phyloP scores from a whole-genome alignment of 805 yeast species.

The Ogataea minuta region DNA sequence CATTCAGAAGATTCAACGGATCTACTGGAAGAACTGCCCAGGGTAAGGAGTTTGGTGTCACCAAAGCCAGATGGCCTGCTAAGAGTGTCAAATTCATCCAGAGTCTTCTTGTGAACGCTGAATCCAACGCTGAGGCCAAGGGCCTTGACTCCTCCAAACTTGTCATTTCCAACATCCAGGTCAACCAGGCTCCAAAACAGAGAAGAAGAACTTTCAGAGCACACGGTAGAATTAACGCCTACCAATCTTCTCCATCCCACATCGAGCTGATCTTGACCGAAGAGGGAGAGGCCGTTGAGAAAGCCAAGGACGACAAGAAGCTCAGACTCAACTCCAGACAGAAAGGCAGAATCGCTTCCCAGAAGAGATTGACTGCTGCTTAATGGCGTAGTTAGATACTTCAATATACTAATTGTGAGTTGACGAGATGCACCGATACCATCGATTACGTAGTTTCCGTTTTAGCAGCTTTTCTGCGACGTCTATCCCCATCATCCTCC shows the following conservation, averaged over 20 bases:
- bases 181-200: slow-evolving; percentile 99
- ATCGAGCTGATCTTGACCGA: slow-evolving; percentile 96
- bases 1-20: slow-evolving; percentile 96
- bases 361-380: slow-evolving; percentile 79
- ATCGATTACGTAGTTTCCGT: slow-evolving; percentile 3
- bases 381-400: slow-evolving; percentile 22
- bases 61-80: slow-evolving; percentile 99
- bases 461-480: slow-evolving; percentile 6
- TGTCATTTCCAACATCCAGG: slow-evolving; percentile 97
- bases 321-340: slow-evolving; percentile 87
- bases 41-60: slow-evolving; percentile 99
- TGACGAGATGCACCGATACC: slow-evolving; percentile 3
- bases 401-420: slow-evolving; percentile 15
- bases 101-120: slow-evolving; percentile 95
- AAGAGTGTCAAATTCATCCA: slow-evolving; percentile 95
- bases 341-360: slow-evolving; percentile 85
- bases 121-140: slow-evolving; percentile 98
- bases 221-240: slow-evolving; percentile 99
- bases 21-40: slow-evolving; percentile 99
- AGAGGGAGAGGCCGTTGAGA: slow-evolving; percentile 89
- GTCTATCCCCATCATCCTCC: slow-evolving; percentile 2
- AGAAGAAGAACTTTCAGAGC: slow-evolving; percentile 99
- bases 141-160: slow-evolving; percentile 95
- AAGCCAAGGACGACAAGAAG: slow-evolving; percentile 57
- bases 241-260: slow-evolving; percentile 98